These are phyloP conservation scores for Coemansia biformis DNA, from an alignment of 192 early-diverging fungal genomes.

Conservation along the genomic window DNA sequence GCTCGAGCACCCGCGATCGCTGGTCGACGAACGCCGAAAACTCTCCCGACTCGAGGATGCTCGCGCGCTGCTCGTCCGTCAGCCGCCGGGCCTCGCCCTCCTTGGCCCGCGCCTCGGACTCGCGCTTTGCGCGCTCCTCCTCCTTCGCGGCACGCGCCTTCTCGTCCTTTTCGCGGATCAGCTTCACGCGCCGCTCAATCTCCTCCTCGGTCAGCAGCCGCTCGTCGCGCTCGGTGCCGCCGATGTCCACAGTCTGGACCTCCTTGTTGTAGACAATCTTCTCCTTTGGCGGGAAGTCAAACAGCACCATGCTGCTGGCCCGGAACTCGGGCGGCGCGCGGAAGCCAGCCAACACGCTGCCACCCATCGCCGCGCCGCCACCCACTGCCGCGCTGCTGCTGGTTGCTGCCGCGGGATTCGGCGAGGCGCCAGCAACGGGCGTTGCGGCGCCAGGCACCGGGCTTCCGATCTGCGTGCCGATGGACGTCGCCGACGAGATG, in stretches of 20 bases:
- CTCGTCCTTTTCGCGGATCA: constrained; percentile 46
- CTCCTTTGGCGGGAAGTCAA: constrained; percentile 86
- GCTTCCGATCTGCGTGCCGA: constrained; percentile 29
- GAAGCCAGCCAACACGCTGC: constrained; percentile 1
- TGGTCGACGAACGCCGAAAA: constrained; percentile 86
- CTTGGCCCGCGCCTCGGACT: constrained; percentile 58
- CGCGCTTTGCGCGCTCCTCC: constrained; percentile 52
- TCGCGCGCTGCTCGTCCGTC: constrained; percentile 75
- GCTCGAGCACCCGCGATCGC: constrained; percentile 82
- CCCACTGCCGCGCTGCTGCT: constrained; percentile 8
- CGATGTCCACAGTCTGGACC: constrained; percentile 60
- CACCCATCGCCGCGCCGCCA: constrained; percentile 1
- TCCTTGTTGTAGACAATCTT: constrained; percentile 87
- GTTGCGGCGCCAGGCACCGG: constrained; percentile 19
- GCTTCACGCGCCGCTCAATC: constrained; percentile 40
- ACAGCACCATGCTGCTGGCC: constrained; percentile 67
- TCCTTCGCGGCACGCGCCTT: constrained; percentile 20
- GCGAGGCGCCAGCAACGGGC: constrained; percentile 1
- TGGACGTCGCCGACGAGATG: constrained; percentile 31
- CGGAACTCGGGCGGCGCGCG: constrained; percentile 56
- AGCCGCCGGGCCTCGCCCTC: constrained; percentile 61
- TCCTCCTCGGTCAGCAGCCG: constrained; percentile 31
- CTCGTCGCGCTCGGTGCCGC: constrained; percentile 23
- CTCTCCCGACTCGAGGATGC: constrained; percentile 66
- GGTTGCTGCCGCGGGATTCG: constrained; percentile 2